Evolutionary conservation across 495 filamentous ascomycete species (phyloP).

Genomic region (Neurospora hispaniola): DNA sequence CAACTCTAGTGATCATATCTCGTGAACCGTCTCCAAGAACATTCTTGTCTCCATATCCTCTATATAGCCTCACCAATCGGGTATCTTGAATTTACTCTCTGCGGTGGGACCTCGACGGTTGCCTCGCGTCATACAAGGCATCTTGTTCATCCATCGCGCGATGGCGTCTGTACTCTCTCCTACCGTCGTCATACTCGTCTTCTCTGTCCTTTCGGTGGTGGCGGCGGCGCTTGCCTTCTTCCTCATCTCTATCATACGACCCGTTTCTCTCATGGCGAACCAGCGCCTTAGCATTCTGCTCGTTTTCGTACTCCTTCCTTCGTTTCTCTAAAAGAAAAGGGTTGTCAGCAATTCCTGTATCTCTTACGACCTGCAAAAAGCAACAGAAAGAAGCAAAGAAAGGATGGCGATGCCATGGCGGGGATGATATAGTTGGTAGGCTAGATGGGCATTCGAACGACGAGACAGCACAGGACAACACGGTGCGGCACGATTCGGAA

Average conservation of each 20-base stretch:
- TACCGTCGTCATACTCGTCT: conserved; percentile 3
- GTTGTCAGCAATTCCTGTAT: conserved; percentile 11
- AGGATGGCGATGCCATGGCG: not conserved
- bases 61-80: not conserved
- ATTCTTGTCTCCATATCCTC: not conserved
- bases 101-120: not conserved
- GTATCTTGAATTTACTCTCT: not conserved
- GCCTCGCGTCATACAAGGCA: not conserved
- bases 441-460: conserved; percentile 1
- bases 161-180: not conserved
- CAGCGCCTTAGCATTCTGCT: conserved; percentile 12
- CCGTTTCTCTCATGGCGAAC: conserved; percentile 9
- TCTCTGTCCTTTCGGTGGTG: conserved; percentile 13
- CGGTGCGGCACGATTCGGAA: not conserved
- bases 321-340: conserved; percentile 21
- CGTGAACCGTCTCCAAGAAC: not conserved
- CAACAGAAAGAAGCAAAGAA: not conserved
- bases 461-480: not conserved
- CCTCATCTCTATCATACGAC: conserved; percentile 6
- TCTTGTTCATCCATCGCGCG: not conserved
- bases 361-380: not conserved
- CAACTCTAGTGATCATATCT: not conserved
- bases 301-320: conserved; percentile 26
- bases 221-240: conserved; percentile 6
- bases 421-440: not conserved